A percentile compares a stretch with the other conserved stretches of the same genome.
phyloP scores from a whole-genome alignment of 2,329 filamentous ascomycete genomes.

The Stagonosporopsis chrysanthemi region DNA sequence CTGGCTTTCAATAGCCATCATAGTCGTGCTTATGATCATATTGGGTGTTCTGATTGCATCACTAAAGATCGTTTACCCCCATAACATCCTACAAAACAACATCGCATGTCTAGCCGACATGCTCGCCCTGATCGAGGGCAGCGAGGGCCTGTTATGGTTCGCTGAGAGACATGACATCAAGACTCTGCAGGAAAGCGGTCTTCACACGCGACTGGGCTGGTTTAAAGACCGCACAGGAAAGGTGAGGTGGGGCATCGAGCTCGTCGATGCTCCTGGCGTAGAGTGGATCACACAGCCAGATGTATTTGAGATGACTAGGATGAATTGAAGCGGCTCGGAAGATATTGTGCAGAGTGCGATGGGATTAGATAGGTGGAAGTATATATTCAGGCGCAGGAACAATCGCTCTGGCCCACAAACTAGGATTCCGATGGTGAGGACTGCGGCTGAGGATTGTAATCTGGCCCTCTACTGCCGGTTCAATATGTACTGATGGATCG shows the following conservation, averaged over 20 bases:
- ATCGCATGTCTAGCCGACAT: conserved; percentile 22
- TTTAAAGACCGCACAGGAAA: conserved; percentile 19
- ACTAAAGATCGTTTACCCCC: conserved; percentile 12
- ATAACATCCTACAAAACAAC: conserved; percentile 1
- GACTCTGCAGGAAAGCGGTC: conserved; percentile 2
- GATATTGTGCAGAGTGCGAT: background rate
- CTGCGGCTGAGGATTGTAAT: background rate
- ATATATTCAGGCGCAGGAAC: background rate
- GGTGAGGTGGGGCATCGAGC: conserved; percentile 25
- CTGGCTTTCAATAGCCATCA: conserved; percentile 17
- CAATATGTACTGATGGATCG: background rate
- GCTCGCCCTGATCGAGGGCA: conserved; percentile 17
- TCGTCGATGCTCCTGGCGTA: conserved; percentile 5
- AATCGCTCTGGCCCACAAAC: background rate
- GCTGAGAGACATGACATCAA: conserved; percentile 4
- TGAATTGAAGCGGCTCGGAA: background rate
- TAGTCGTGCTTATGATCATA: conserved; percentile 18
- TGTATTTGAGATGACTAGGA: background rate
- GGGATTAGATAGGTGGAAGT: background rate
- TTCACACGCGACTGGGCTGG: conserved; percentile 22
- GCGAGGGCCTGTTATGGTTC: conserved; percentile 11
- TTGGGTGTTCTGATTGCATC: conserved; percentile 7
- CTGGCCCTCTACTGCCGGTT: conserved; percentile 3
- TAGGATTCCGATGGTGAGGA: background rate
- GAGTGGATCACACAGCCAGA: background rate